These are phyloP conservation scores for Mesembryanthemum crystallinum DNA, from an alignment of 148 eudicot genomes.

Conservation along the genomic window DNA sequence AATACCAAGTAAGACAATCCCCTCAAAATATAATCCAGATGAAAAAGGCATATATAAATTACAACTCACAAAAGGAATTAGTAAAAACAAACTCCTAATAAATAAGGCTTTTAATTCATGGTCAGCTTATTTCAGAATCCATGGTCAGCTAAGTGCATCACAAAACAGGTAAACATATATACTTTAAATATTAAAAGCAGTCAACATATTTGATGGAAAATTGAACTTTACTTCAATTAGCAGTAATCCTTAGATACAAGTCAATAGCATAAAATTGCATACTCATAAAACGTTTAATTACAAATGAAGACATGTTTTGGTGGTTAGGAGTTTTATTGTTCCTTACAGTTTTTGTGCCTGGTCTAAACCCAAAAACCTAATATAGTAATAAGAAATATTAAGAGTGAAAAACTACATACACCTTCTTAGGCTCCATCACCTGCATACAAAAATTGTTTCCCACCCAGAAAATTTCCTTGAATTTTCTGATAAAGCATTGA, in stretches of 20 bases:
- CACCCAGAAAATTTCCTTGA: neutral
- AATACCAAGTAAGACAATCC: neutral
- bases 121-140: neutral
- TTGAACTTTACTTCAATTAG: slow-evolving; percentile 23
- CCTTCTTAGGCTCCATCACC: neutral
- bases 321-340: too few relatives aligned
- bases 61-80: neutral
- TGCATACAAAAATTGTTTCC: neutral
- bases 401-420: too few relatives aligned
- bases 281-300: too few relatives aligned
- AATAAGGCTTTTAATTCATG: too few relatives aligned
- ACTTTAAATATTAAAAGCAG: slow-evolving; percentile 1
- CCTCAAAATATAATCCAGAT: too few relatives aligned
- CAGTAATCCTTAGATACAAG: slow-evolving; percentile 16
- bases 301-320: too few relatives aligned
- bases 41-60: neutral
- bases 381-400: too few relatives aligned
- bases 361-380: too few relatives aligned
- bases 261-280: too few relatives aligned
- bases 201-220: slow-evolving; percentile 13
- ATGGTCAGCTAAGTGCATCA: slow-evolving; percentile 1
- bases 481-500: too few relatives aligned
- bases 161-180: neutral
- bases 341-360: too few relatives aligned
- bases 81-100: neutral